phyloP scores from a whole-genome alignment of 139 green algal genomes.

The Spirogloea muscicola region DNA sequence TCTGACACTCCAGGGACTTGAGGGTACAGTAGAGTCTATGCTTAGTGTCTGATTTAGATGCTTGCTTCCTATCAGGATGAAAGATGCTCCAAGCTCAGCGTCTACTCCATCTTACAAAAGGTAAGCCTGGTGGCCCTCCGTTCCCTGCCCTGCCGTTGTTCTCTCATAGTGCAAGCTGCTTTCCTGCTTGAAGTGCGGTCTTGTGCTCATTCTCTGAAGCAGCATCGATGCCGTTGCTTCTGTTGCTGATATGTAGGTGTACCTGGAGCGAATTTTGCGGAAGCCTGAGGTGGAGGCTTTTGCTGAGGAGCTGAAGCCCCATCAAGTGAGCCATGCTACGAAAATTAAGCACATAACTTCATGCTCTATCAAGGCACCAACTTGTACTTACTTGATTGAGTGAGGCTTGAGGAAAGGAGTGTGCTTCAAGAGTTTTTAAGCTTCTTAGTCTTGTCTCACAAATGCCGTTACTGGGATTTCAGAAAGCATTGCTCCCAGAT shows the following conservation, averaged over 20 bases:
- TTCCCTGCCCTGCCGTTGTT: too few species aligned
- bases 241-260: too few species aligned
- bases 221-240: not conserved
- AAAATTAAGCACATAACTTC: not conserved
- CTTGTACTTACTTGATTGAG: slow-evolving; percentile 29
- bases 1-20: too few species aligned
- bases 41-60: too few species aligned
- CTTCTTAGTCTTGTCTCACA: not conserved
- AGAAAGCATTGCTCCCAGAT: slow-evolving; percentile 43
- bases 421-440: slow-evolving; percentile 65
- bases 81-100: slow-evolving; percentile 62
- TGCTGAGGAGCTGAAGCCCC: slow-evolving; percentile 65
- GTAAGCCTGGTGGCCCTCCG: too few species aligned
- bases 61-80: slow-evolving; percentile 81
- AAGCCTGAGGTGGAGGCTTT: slow-evolving; percentile 78
- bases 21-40: too few species aligned
- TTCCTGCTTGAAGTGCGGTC: not conserved
- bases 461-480: too few species aligned
- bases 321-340: slow-evolving; percentile 65
- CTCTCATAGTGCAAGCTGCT: too few species aligned
- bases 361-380: too few species aligned
- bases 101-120: slow-evolving; percentile 88
- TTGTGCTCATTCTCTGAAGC: not conserved
- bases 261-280: slow-evolving; percentile 87
- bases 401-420: slow-evolving; percentile 61